A percentile compares a stretch with the other conserved stretches of the same genome.
These are phyloP conservation scores for Geosmithia flava DNA, from an alignment of 2,329 filamentous ascomycete genomes.

Conservation along the genomic window DNA sequence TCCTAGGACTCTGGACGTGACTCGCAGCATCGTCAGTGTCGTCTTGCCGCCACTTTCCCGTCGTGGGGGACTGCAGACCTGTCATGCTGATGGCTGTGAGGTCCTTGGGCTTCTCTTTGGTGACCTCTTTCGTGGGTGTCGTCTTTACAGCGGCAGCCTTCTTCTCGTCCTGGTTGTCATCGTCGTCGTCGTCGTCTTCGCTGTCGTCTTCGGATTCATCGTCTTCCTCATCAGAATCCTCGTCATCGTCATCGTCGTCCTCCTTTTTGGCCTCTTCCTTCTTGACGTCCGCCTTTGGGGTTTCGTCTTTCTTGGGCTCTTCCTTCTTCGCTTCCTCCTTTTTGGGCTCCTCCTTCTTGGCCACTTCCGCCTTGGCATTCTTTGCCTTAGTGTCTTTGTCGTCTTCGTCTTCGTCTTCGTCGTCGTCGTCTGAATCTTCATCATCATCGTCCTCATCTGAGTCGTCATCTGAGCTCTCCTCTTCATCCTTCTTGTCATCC, in stretches of 20 bases:
- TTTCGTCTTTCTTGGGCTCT: conserved; percentile 3
- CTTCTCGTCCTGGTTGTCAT: conserved; percentile 4
- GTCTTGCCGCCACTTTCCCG: conserved; percentile 25
- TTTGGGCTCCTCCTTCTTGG: conserved; percentile 1
- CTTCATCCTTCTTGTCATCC: neutral
- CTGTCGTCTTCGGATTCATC: conserved; percentile 5
- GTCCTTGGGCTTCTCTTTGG: conserved; percentile 4
- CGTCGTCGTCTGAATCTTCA: too few species aligned
- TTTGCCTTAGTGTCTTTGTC: conserved; percentile 1
- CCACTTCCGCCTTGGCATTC: neutral
- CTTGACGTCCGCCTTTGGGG: conserved; percentile 4
- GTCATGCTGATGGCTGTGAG: conserved; percentile 5
- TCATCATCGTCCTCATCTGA: neutral
- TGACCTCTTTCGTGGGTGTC: conserved; percentile 1
- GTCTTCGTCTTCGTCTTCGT: conserved; percentile 3
- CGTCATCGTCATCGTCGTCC: conserved; percentile 2
- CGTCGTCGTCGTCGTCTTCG: conserved; percentile 2
- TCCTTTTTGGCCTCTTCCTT: conserved; percentile 2
- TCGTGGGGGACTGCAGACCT: conserved; percentile 32
- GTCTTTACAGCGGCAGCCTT: conserved; percentile 3
- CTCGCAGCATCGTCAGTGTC: conserved; percentile 10
- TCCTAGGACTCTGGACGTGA: conserved; percentile 30
- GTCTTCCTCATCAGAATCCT: conserved; percentile 4
- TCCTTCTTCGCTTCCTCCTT: conserved; percentile 6
- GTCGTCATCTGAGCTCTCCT: too few species aligned